Conservation (phyloP, 2,329 filamentous ascomycete species). For the Alternaria sp. region DNA sequence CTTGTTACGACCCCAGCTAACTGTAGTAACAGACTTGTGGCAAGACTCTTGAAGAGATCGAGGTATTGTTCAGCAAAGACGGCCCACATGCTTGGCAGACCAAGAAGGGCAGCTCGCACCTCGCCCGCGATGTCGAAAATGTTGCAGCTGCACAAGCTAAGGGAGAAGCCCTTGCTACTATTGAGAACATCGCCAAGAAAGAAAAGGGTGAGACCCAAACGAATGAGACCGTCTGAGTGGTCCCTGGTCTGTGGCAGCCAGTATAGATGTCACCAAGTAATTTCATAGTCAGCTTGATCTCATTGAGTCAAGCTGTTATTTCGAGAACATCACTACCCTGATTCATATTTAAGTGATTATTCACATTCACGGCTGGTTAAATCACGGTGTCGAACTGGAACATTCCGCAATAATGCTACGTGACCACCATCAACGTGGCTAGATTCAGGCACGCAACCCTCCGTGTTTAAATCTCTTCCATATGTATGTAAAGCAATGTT, state of each 20-base stretch:
- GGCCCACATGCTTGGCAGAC: conserved; percentile 67
- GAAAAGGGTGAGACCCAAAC: conserved; percentile 24
- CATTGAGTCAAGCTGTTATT: background rate
- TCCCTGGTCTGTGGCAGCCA: too few relatives aligned
- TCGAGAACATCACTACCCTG: background rate
- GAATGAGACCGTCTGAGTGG: conserved; percentile 15
- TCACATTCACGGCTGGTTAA: background rate
- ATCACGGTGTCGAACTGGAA: background rate
- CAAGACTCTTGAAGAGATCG: conserved; percentile 79
- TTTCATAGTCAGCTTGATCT: background rate
- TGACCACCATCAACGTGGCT: background rate
- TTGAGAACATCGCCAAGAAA: conserved; percentile 31
- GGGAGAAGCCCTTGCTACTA: conserved; percentile 34
- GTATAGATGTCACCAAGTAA: background rate
- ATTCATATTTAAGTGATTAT: background rate
- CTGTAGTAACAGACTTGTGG: conserved; percentile 64
- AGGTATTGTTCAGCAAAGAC: conserved; percentile 68
- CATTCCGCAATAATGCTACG: background rate
- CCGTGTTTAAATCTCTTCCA: background rate
- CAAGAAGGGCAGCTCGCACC: conserved; percentile 31
- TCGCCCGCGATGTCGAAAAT: conserved; percentile 42
- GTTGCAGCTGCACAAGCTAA: conserved; percentile 38
- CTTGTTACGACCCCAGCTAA: background rate
- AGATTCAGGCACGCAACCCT: background rate
- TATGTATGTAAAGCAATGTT: background rate